Conservation (phyloP, 2,329 filamentous ascomycete genomes). For the Mariannaea elegans region DNA sequence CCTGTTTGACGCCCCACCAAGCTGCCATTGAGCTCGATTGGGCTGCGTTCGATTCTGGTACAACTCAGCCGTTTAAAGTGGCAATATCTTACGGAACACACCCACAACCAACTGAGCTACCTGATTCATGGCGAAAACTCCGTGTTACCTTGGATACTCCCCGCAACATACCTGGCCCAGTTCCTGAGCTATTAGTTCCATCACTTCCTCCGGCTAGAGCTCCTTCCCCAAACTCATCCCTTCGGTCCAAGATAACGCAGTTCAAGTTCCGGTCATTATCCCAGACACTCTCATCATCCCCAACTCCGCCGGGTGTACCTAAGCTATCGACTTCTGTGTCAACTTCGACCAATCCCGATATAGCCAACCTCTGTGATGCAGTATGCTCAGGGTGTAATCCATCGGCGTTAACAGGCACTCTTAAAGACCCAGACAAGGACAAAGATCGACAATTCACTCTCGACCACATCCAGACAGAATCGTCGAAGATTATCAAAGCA, state of each 20-base stretch:
- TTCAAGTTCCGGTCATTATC: not conserved
- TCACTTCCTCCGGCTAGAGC: not conserved
- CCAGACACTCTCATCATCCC: not conserved
- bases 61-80: not conserved
- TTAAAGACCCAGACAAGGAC: not conserved
- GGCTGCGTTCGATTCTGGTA: not conserved
- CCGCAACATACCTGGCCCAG: not conserved
- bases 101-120: not conserved
- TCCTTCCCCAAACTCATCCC: not conserved
- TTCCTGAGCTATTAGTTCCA: not conserved
- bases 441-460: not conserved
- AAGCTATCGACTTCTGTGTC: not conserved
- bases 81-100: not conserved
- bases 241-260: not conserved
- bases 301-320: not conserved
- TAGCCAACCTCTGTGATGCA: not conserved
- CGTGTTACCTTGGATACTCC: not conserved
- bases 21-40: slow-evolving; percentile 10
- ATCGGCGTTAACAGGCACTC: not conserved
- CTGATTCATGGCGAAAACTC: not conserved
- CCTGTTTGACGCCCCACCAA: slow-evolving; percentile 2
- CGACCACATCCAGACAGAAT: not conserved
- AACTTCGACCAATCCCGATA: not conserved
- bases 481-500: not conserved
- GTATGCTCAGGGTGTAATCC: not conserved